Base-by-base conservation (phyloP, 352 stramenopile genomes). In the Aphanomyces cochlioides region DNA sequence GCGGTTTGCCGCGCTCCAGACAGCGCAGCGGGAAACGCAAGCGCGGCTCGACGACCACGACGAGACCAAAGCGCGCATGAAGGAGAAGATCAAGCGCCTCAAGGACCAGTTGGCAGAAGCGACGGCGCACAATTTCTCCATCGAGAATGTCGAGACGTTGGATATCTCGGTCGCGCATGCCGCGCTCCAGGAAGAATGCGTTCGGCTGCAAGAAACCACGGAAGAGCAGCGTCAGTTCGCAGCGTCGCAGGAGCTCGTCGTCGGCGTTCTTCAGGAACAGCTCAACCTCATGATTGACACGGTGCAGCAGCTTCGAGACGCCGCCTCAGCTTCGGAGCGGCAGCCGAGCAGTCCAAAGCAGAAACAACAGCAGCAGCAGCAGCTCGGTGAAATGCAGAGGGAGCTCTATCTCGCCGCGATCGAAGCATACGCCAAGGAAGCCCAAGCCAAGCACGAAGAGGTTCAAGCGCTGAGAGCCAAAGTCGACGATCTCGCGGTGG, bases 151-250 rank as follows among this genome's bases (percentile, higher is more conserved):
- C 6, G 41, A 41, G 1, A 39, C 13, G 17, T 37, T 67, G 15
- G 47, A 67, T 17, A 3, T 53, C 7, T 67, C 59, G 19, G 19
- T 56, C 41, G 47, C 47, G 10, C 59, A 57, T 17, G 59, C 47
- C 17, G 41, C 47, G 5, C 41, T 67, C 19, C 41, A 67, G 40
- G 28, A 37, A 21, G 59, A 56, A 28, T 43, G 59, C 41, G 19
- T 39, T 13, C 41, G 41, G n/a, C 7, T 50, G 59, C 59, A 67
- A 41, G 19, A 54, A 54, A 7, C 38, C 45, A 5, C 10, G n/a
- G 59, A 50, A 28, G 59, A 41, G n/a, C 21, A 50, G 57, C 8
- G 41, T 3, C 28, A 19, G 37, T 36, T 67, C 4, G 28, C 39
- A 5, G 21, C 59, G 41, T 56, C 59, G n/a, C 43, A 48, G 19